Evolutionary conservation across 2,329 filamentous ascomycete genomes (phyloP).

Genomic region (Colletotrichum shisoi): DNA sequence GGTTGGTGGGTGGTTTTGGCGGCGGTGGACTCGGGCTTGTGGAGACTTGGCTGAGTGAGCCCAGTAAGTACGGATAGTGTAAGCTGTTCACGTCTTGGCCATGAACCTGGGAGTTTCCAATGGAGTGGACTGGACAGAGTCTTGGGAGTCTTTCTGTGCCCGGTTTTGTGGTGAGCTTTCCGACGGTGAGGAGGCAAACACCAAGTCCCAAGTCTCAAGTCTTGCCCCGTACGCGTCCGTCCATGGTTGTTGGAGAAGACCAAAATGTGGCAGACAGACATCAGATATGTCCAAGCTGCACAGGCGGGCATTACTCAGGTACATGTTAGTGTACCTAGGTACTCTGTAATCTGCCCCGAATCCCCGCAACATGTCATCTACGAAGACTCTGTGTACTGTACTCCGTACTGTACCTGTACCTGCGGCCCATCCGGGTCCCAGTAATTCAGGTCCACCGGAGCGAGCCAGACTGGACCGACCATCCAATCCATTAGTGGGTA

Average conservation of each 20-base stretch:
- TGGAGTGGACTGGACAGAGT: not conserved
- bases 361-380: no score
- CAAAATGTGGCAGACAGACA: no score
- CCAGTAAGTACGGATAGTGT: no score
- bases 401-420: conserved; percentile 6
- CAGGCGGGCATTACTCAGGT: conserved; percentile 17
- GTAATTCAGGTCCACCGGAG: conserved; percentile 20
- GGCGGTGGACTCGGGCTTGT: conserved; percentile 15
- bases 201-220: not conserved
- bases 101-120: conserved; percentile 15
- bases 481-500: no score
- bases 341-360: no score
- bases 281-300: conserved; percentile 12
- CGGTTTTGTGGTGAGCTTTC: conserved; percentile 1
- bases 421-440: conserved; percentile 34
- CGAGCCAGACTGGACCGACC: no score
- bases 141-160: conserved; percentile 5
- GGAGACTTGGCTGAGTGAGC: conserved; percentile 9
- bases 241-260: not conserved
- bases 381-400: no score
- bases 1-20: not conserved
- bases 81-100: conserved; percentile 12
- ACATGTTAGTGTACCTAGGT: not conserved
- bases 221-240: no score
- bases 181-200: not conserved